A percentile compares a stretch with the other conserved stretches of the same genome.
phyloP scores from a whole-genome alignment of 805 yeast species.

The Saccharomyces jurei region DNA sequence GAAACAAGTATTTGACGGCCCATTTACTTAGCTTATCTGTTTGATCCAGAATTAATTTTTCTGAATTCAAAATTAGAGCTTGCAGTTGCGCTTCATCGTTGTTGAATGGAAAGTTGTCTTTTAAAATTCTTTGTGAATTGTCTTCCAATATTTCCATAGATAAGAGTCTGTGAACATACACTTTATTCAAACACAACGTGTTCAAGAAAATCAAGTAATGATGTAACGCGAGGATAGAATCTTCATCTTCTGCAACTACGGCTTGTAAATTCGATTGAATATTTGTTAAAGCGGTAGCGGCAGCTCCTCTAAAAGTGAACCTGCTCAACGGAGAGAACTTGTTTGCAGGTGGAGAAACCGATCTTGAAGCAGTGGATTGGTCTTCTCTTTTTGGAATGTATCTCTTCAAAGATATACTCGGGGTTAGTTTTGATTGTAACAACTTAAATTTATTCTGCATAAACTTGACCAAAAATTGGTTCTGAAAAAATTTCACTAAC shows the following conservation, averaged over 20 bases:
- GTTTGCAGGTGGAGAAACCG: constrained; percentile 10
- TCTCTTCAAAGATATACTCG: constrained; percentile 16
- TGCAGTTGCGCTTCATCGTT: constrained; percentile 27
- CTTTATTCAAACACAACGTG: constrained; percentile 56
- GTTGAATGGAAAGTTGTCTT: constrained; percentile 34
- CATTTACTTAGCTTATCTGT: constrained; percentile 31
- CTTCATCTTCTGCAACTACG: constrained; percentile 27
- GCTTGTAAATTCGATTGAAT: constrained; percentile 30
- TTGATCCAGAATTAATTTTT: constrained; percentile 20
- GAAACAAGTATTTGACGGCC: constrained; percentile 38
- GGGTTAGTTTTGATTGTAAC: constrained; percentile 20
- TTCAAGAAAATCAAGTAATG: constrained; percentile 64
- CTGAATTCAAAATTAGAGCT: constrained; percentile 19
- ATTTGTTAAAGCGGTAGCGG: constrained; percentile 37
- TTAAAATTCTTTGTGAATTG: constrained; percentile 22
- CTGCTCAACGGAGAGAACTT: constrained; percentile 22
- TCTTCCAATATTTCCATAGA: constrained; percentile 28
- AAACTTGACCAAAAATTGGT: constrained; percentile 26
- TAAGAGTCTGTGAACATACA: constrained; percentile 48
- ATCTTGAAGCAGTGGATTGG: constrained; percentile 2
- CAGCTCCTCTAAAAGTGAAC: constrained; percentile 29
- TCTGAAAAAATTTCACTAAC: constrained; percentile 23
- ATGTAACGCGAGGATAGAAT: constrained; percentile 36
- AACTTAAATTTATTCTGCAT: constrained; percentile 22
- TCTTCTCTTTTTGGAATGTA: constrained; percentile 14